Evolutionary conservation across 371 early-diverging fungal species (phyloP).

Genomic region (Apophysomyces ossiformis): DNA sequence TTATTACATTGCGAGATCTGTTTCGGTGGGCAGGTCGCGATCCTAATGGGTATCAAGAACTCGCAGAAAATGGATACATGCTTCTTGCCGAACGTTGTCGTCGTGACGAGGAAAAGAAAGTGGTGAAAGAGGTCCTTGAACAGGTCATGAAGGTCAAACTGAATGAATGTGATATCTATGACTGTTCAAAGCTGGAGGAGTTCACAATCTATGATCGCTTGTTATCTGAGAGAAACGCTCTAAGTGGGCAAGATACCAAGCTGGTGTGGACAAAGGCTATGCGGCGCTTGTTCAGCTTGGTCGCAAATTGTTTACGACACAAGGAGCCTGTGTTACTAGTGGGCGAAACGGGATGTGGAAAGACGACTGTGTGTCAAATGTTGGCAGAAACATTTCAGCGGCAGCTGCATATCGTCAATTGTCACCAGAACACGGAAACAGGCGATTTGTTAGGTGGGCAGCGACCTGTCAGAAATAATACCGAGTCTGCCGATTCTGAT

Average conservation of each 20-base stretch:
- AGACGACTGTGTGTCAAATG: conserved; percentile 98
- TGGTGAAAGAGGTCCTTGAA: conserved; percentile 88
- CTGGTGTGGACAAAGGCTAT: conserved; percentile 96
- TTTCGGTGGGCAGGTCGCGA: conserved; percentile 98
- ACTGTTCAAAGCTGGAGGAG: conserved; percentile 60
- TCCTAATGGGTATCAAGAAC: conserved; percentile 75
- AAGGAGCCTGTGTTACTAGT: conserved; percentile 98
- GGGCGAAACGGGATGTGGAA: conserved; percentile 99
- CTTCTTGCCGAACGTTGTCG: conserved; percentile 94
- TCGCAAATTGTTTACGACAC: conserved; percentile 80
- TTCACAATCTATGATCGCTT: conserved; percentile 51
- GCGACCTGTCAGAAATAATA: conserved; percentile 86
- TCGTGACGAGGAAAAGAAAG: conserved; percentile 78
- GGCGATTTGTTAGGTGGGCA: conserved; percentile 98
- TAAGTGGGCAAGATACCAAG: conserved; percentile 42
- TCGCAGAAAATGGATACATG: conserved; percentile 96
- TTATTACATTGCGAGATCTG: conserved; percentile 97
- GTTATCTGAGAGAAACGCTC: conserved; percentile 26
- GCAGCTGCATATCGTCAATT: conserved; percentile 90
- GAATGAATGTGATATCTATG: conserved; percentile 69
- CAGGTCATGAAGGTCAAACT: conserved; percentile 78
- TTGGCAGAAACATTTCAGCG: conserved; percentile 70
- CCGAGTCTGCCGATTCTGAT: conserved; percentile 25
- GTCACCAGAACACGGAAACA: conserved; percentile 98
- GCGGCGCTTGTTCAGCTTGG: conserved; percentile 90